A percentile compares a stretch with the other conserved stretches of the same genome.
These are phyloP conservation scores for Truncatella angustata DNA, from an alignment of 2,329 filamentous ascomycete genomes.

Conservation along the genomic window DNA sequence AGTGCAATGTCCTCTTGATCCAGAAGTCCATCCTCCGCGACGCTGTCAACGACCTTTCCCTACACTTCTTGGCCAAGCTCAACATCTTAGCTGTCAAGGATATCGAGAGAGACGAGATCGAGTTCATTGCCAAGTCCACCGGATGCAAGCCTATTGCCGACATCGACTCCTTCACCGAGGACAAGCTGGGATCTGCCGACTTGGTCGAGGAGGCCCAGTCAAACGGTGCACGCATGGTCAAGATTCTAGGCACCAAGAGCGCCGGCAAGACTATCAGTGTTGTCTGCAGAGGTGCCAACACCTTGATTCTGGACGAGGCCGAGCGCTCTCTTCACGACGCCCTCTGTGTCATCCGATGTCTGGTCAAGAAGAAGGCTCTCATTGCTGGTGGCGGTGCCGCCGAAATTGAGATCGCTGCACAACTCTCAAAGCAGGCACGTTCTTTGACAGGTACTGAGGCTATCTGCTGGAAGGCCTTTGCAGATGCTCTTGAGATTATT, in stretches of 20 bases:
- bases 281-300: constrained; percentile 91
- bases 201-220: constrained; percentile 89
- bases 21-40: constrained; percentile 98
- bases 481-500: constrained; percentile 94
- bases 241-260: constrained; percentile 86
- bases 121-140: constrained; percentile 98
- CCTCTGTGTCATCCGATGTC: constrained; percentile 92
- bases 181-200: constrained; percentile 93
- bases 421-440: constrained; percentile 78
- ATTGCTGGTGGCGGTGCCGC: constrained; percentile 95
- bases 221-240: constrained; percentile 87
- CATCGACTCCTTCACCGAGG: constrained; percentile 96
- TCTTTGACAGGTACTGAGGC: constrained; percentile 87
- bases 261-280: constrained; percentile 89
- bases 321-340: constrained; percentile 96
- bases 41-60: constrained; percentile 93
- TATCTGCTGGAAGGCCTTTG: constrained; percentile 99
- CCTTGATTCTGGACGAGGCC: constrained; percentile 91
- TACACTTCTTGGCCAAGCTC: constrained; percentile 96
- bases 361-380: constrained; percentile 99
- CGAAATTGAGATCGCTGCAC: constrained; percentile 92
- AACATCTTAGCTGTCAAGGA: constrained; percentile 96
- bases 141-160: constrained; percentile 99
- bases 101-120: constrained; percentile 96
- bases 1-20: constrained; percentile 97